Base-by-base conservation (phyloP, 2,329 filamentous ascomycete genomes). In the Dactylellina cionopaga region DNA sequence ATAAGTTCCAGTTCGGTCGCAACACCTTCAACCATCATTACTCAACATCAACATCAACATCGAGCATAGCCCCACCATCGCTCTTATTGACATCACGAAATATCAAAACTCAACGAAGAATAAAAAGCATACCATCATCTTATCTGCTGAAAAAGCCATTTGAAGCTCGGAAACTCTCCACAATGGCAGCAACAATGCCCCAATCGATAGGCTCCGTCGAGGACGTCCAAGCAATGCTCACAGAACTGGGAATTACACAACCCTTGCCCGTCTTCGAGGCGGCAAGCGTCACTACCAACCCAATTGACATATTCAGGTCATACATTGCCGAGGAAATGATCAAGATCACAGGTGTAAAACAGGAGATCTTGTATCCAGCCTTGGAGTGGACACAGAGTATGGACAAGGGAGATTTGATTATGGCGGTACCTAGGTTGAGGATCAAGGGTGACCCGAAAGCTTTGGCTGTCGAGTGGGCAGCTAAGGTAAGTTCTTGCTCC, bases 321-420 rank as follows among this genome's bases (percentile, higher is more conserved):
- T 90, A 93, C 79, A 86, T 96, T 74, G 88, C 90, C 74, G 84
- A 89, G 41, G 83, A 91, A 51, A 82, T 96, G 39, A 83, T 86
- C 31, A 83, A 86, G 17, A 85, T 92, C 71, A 91, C 89, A 1
- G 90, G 89, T 19, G 89, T 92, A 25, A 89, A 91, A 66, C 80
- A 84, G 31, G 83, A 85, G 59, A 87, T 92, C 76, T 89, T 96
- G 79, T 92, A 91, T 81, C 87, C 87, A 24, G 87, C 88, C 35
- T 83, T 96, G 41, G 86, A 90, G 82, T 94, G 91, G 90, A 94
- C 92, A 3, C 84, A 87, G 74, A 87, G 89, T 35, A 84, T 92
- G 19, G 92, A 95, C 75, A 92, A 93, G 83, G 92, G 92, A 49
- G 92, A 96, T 81, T 82, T 96, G 76, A 86, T 91, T 58, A 81